Evolutionary conservation across 169 alveolate genomes (phyloP).

Genomic region (Cardiosporidium cionae): DNA sequence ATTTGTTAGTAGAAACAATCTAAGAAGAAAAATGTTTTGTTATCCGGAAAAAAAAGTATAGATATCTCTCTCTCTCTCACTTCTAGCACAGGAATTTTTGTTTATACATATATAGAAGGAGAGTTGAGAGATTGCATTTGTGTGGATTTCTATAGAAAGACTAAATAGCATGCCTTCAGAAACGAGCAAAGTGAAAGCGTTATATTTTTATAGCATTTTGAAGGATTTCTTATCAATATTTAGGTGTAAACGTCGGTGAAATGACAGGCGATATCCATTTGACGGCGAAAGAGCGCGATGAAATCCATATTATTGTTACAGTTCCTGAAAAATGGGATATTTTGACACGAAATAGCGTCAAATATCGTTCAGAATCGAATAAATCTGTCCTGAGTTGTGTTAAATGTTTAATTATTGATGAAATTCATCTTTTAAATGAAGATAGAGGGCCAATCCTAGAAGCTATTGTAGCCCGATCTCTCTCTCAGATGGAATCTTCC

Average conservation of each 20-base stretch:
- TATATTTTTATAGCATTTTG: too few species aligned
- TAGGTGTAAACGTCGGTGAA: slow-evolving; percentile 3
- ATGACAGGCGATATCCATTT: slow-evolving; percentile 15
- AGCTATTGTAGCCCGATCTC: slow-evolving; percentile 95
- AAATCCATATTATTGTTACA: slow-evolving; percentile 92
- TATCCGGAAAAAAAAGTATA: too few species aligned
- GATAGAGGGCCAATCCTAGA: slow-evolving; percentile 98
- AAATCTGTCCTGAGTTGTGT: slow-evolving; percentile 52
- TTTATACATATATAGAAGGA: too few species aligned
- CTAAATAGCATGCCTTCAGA: too few species aligned
- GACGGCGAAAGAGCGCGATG: slow-evolving; percentile 82
- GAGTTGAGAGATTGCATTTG: too few species aligned
- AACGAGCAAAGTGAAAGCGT: too few species aligned
- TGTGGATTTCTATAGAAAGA: too few species aligned
- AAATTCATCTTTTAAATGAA: slow-evolving; percentile 92
- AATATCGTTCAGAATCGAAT: slow-evolving; percentile 78
- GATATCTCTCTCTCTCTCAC: too few species aligned
- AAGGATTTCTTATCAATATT: too few species aligned
- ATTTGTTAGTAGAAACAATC: too few species aligned
- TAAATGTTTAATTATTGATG: slow-evolving; percentile 44
- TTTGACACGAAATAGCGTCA: slow-evolving; percentile 92
- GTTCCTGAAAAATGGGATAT: slow-evolving; percentile 99
- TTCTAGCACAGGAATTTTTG: too few species aligned
- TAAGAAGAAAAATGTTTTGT: too few species aligned
- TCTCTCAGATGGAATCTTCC: slow-evolving; percentile 66